phyloP scores from a whole-genome alignment of 1,284 basidiomycete species.

The Cystobasidium sp. region DNA sequence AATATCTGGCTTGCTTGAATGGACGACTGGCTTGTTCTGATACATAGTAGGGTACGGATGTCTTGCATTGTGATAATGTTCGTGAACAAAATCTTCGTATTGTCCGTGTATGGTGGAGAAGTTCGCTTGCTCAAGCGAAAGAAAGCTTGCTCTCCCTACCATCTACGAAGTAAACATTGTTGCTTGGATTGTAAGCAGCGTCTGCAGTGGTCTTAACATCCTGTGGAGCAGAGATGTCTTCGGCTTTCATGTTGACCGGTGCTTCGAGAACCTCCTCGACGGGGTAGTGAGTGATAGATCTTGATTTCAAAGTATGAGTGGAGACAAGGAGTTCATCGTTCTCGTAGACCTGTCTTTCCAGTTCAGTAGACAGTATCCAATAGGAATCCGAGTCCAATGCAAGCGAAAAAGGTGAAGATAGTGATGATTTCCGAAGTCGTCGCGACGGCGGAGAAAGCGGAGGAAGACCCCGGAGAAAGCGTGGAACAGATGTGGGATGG shows the following conservation, averaged over 20 bases:
- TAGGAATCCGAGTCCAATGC: too few relatives aligned
- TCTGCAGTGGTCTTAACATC: too few relatives aligned
- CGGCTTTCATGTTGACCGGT: neutral
- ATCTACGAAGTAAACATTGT: conserved; percentile 38
- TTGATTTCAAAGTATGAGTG: neutral
- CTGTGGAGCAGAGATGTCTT: neutral
- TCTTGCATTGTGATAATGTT: too few relatives aligned
- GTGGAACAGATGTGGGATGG: too few relatives aligned
- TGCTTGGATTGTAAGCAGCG: neutral
- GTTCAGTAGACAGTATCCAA: too few relatives aligned
- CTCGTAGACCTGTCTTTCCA: conserved; percentile 39
- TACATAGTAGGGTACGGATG: too few relatives aligned
- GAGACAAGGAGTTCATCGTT: conserved; percentile 12
- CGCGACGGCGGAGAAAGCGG: neutral
- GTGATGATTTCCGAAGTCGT: neutral
- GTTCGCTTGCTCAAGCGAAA: conserved; percentile 18
- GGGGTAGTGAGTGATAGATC: conserved; percentile 12
- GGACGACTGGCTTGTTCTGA: too few relatives aligned
- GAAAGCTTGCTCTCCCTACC: conserved; percentile 24
- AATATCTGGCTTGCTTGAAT: too few relatives aligned
- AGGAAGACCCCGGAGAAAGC: too few relatives aligned
- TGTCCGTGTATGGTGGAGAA: neutral
- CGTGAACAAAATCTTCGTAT: neutral
- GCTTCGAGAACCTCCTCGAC: conserved; percentile 25
- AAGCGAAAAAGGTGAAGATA: too few relatives aligned